Conservation (phyloP, 1,284 basidiomycete genomes). For the Microbotryum violaceum region DNA sequence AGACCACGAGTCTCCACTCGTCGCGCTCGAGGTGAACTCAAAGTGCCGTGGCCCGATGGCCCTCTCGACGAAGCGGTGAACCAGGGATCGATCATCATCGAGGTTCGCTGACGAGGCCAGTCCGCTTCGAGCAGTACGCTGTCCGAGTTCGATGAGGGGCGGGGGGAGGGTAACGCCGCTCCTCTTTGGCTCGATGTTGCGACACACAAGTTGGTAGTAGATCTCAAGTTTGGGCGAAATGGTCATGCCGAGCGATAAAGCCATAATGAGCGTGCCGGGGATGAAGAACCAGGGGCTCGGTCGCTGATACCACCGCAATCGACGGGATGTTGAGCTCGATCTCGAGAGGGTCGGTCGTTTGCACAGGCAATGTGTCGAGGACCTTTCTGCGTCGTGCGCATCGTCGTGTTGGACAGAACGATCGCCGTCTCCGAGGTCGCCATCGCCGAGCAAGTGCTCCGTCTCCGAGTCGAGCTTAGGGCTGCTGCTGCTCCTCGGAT, state of each 20-base stretch:
- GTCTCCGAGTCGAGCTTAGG: no score
- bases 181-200: slow-evolving; percentile 6
- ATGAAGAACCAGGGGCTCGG: background rate
- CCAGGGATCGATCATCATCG: background rate
- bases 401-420: no score
- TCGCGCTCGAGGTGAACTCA: background rate
- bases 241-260: slow-evolving; percentile 26
- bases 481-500: no score
- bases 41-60: background rate
- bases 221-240: slow-evolving; percentile 29
- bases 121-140: background rate
- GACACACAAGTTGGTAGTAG: slow-evolving; percentile 29
- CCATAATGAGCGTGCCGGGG: slow-evolving; percentile 24
- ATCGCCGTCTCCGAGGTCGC: background rate
- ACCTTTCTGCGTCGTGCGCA: no score
- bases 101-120: background rate
- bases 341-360: background rate
- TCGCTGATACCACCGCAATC: slow-evolving; percentile 20
- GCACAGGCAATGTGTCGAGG: no score
- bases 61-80: no score
- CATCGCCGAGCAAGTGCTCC: background rate
- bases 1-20: slow-evolving; percentile 5
- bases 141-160: background rate
- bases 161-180: slow-evolving; percentile 11
- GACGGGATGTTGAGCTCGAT: background rate